Percentiles rank a stretch among this genome's conserved stretches.
Conservation (phyloP, 495 filamentous ascomycete species). For the Daldinia decipiens region DNA sequence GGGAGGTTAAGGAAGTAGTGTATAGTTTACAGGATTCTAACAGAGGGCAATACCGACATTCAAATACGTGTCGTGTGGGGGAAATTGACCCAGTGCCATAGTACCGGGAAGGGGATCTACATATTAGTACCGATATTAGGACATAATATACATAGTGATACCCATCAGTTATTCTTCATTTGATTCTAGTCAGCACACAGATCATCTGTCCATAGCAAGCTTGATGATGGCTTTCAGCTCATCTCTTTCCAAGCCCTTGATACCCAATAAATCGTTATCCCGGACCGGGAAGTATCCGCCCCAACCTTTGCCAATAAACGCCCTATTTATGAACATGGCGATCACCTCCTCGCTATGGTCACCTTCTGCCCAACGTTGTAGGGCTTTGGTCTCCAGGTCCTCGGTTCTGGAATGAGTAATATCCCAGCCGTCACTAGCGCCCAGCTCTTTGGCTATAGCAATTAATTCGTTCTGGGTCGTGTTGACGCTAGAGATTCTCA, state of each 20-base stretch:
- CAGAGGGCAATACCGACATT: slow-evolving; percentile 6
- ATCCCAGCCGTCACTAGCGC: slow-evolving; percentile 37
- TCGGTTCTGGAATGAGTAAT: slow-evolving; percentile 40
- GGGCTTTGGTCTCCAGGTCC: slow-evolving; percentile 35
- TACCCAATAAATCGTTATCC: slow-evolving; percentile 41
- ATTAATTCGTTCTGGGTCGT: slow-evolving; percentile 43
- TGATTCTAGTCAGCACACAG: slow-evolving; percentile 2
- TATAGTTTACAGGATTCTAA: slow-evolving; percentile 15
- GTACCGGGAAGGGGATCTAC: slow-evolving; percentile 22
- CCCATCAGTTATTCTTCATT: slow-evolving; percentile 22
- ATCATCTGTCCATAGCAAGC: slow-evolving; percentile 35
- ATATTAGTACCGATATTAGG: slow-evolving; percentile 12
- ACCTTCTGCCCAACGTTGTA: slow-evolving; percentile 40
- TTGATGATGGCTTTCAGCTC: slow-evolving; percentile 41
- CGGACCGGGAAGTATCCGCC: slow-evolving; percentile 42
- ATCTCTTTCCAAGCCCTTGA: slow-evolving; percentile 35
- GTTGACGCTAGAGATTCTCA: slow-evolving; percentile 40
- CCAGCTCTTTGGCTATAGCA: slow-evolving; percentile 41
- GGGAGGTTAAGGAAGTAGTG: slow-evolving; percentile 16
- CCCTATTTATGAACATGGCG: slow-evolving; percentile 44
- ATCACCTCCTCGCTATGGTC: slow-evolving; percentile 46
- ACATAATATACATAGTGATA: slow-evolving; percentile 15
- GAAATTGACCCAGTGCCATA: slow-evolving; percentile 23
- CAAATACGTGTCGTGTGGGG: slow-evolving; percentile 18
- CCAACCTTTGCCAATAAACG: slow-evolving; percentile 43